Conservation (phyloP, 192 early-diverging fungal genomes). For the Geranomyces variabilis region DNA sequence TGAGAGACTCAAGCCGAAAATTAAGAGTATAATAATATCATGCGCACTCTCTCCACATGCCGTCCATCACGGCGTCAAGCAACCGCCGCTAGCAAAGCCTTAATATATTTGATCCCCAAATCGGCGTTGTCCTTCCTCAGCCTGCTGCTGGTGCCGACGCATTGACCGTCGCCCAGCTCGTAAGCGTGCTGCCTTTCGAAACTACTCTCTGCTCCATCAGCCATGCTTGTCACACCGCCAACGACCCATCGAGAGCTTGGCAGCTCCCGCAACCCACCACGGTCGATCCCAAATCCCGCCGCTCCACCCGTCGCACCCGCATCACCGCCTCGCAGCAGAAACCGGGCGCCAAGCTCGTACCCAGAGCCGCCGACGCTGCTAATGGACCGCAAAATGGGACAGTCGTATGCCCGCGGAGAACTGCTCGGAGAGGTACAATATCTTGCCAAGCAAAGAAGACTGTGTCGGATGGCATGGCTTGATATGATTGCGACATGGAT, state of each 20-base stretch:
- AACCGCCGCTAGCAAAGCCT: too few species aligned
- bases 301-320: not conserved
- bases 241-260: not conserved
- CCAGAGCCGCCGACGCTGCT: conserved; percentile 33
- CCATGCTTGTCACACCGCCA: too few species aligned
- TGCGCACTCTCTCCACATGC: too few species aligned
- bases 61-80: too few species aligned
- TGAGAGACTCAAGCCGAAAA: too few species aligned
- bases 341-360: conserved; percentile 13
- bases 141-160: too few species aligned
- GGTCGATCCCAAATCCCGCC: not conserved
- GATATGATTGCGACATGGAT: not conserved
- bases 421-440: conserved; percentile 34
- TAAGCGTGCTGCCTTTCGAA: too few species aligned
- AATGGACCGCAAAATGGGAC: conserved; percentile 25
- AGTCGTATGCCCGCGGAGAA: conserved; percentile 27
- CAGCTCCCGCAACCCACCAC: conserved; percentile 1
- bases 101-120: too few species aligned
- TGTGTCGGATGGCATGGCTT: not conserved
- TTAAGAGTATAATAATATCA: too few species aligned
- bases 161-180: too few species aligned
- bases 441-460: not conserved
- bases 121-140: too few species aligned
- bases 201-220: too few species aligned
- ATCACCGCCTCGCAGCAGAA: not conserved